Percentiles rank a stretch among this genome's conserved stretches.
These are phyloP conservation scores for Pseudozyma tsukubaensis DNA, from an alignment of 1,284 basidiomycete genomes.

Conservation along the genomic window DNA sequence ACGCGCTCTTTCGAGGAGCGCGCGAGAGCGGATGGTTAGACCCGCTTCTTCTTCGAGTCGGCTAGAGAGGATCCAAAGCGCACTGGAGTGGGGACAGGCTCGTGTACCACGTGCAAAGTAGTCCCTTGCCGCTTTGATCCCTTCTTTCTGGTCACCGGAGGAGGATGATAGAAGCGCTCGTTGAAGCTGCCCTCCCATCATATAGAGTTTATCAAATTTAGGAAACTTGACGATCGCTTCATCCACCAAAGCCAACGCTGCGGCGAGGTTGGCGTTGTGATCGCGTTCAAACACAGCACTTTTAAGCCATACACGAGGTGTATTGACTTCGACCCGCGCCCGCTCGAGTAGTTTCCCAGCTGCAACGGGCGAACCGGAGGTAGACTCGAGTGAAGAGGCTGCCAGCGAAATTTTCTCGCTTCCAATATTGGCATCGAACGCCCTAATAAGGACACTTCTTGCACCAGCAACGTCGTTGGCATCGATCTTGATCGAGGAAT, in stretches of 20 bases:
- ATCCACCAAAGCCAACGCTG: slow-evolving; percentile 80
- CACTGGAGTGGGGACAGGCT: slow-evolving; percentile 82
- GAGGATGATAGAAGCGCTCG: slow-evolving; percentile 12
- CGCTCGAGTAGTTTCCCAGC: slow-evolving; percentile 87
- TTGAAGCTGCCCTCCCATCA: slow-evolving; percentile 93
- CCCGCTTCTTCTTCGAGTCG: slow-evolving; percentile 87
- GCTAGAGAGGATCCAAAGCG: slow-evolving; percentile 88
- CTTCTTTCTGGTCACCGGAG: slow-evolving; percentile 8
- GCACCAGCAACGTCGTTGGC: slow-evolving; percentile 83
- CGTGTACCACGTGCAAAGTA: slow-evolving; percentile 77
- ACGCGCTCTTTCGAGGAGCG: slow-evolving; percentile 89
- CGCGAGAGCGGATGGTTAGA: slow-evolving; percentile 90
- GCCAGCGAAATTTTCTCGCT: slow-evolving; percentile 97
- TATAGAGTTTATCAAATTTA: slow-evolving; percentile 88
- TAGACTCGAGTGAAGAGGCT: slow-evolving; percentile 93
- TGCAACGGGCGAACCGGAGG: slow-evolving; percentile 87
- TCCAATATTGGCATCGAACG: slow-evolving; percentile 94
- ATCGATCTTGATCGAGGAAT: slow-evolving; percentile 93
- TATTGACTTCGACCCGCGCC: slow-evolving; percentile 88
- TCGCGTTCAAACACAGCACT: slow-evolving; percentile 93
- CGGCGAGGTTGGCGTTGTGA: slow-evolving; percentile 79
- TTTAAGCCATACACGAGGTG: slow-evolving; percentile 97
- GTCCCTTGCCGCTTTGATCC: slow-evolving; percentile 43
- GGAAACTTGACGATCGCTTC: slow-evolving; percentile 84
- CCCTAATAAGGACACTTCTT: slow-evolving; percentile 84